A percentile compares a stretch with the other conserved stretches of the same genome.
Conservation (phyloP, 2,329 filamentous ascomycete species). For the Xylaria sp. region DNA sequence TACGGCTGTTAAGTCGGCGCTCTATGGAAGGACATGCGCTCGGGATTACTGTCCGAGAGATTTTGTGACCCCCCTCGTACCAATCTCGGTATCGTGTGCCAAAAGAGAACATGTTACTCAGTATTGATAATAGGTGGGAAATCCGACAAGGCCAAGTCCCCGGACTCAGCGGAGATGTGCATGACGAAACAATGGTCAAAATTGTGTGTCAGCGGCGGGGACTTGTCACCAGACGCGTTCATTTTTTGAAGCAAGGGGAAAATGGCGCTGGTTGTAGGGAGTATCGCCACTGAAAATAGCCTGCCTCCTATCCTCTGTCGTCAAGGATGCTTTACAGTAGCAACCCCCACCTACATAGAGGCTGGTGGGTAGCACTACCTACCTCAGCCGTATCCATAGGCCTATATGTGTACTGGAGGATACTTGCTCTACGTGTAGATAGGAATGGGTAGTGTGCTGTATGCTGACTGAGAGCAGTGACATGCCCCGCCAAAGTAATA, state of each 20-base stretch:
- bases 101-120: too few species aligned
- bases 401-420: not conserved
- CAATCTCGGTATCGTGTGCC: too few species aligned
- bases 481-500: slow-evolving; percentile 36
- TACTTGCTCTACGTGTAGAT: not conserved
- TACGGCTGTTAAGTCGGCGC: too few species aligned
- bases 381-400: not conserved
- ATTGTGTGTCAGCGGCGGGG: slow-evolving; percentile 10
- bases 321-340: not conserved
- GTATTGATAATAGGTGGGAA: not conserved
- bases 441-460: not conserved
- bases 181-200: not conserved
- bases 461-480: slow-evolving; percentile 7
- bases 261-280: slow-evolving; percentile 23
- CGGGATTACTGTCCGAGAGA: too few species aligned
- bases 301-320: not conserved
- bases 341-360: not conserved
- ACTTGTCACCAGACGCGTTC: slow-evolving; percentile 22
- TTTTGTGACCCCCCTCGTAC: too few species aligned
- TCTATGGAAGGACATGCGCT: too few species aligned
- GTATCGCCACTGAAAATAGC: slow-evolving; percentile 22
- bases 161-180: not conserved
- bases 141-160: not conserved
- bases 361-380: not conserved
- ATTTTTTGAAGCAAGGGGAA: slow-evolving; percentile 11